These are phyloP conservation scores for Epichloe sylvatica DNA, from an alignment of 2,329 filamentous ascomycete species.

Conservation along the genomic window DNA sequence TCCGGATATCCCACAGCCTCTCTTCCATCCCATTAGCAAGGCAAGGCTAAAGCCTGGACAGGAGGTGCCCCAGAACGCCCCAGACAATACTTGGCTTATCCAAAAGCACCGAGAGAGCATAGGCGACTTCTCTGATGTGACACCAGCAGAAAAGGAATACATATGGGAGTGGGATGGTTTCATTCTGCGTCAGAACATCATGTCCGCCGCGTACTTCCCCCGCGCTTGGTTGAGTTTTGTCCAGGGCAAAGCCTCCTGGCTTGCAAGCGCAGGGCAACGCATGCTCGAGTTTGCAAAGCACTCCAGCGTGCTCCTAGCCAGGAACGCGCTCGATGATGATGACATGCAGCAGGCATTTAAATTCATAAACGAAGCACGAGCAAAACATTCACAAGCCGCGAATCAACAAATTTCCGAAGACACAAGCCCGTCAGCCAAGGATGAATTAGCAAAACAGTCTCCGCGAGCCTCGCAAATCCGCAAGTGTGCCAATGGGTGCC, in stretches of 20 bases:
- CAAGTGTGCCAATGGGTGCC: constrained; percentile 32
- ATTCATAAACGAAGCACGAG: constrained; percentile 29
- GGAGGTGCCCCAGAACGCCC: constrained; percentile 27
- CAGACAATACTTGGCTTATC: constrained; percentile 40
- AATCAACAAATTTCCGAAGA: neutral
- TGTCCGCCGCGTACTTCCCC: constrained; percentile 37
- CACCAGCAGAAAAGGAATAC: constrained; percentile 40
- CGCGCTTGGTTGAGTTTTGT: constrained; percentile 39
- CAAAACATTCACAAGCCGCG: constrained; percentile 7
- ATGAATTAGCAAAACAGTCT: constrained; percentile 13
- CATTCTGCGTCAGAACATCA: constrained; percentile 36
- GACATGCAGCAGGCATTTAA: constrained; percentile 28
- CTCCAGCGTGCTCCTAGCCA: constrained; percentile 34
- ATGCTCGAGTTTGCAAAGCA: constrained; percentile 43
- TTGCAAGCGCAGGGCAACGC: constrained; percentile 33
- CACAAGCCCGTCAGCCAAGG: neutral
- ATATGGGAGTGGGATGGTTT: constrained; percentile 45
- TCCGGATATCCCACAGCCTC: constrained; percentile 35
- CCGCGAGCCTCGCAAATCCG: constrained; percentile 23
- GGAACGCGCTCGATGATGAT: constrained; percentile 31
- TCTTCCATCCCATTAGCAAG: constrained; percentile 46
- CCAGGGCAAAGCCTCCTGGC: constrained; percentile 35
- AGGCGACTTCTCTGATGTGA: constrained; percentile 42
- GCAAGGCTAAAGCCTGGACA: constrained; percentile 34
- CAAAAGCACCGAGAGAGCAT: constrained; percentile 46